Percentiles rank a stretch among this genome's conserved stretches.
phyloP scores from a whole-genome alignment of 768 basidiomycete species.

The Exsudoporus frostii region DNA sequence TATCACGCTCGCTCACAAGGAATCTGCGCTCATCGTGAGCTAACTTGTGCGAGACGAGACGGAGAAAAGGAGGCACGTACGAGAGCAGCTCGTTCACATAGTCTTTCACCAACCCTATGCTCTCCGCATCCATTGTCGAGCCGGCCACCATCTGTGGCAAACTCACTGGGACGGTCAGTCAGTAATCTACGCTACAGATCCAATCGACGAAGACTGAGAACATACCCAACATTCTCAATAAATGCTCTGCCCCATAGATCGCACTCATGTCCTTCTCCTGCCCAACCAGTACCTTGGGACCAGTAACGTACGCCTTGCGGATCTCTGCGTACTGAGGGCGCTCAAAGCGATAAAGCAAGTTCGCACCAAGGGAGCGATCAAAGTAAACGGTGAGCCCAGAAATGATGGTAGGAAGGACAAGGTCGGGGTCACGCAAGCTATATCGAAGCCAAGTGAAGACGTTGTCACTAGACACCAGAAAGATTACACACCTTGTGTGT shows the following conservation, averaged over 20 bases:
- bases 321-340: constrained; percentile 88
- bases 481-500: constrained; percentile 42
- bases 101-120: constrained; percentile 76
- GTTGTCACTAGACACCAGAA: not conserved
- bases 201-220: constrained; percentile 7
- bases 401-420: constrained; percentile 75
- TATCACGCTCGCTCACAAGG: constrained; percentile 71
- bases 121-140: constrained; percentile 89
- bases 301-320: constrained; percentile 70
- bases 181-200: constrained; percentile 2
- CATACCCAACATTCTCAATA: constrained; percentile 87
- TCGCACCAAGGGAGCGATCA: constrained; percentile 85
- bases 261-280: constrained; percentile 84
- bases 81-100: constrained; percentile 85
- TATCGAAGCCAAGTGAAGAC: not conserved
- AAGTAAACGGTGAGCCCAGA: constrained; percentile 90
- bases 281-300: constrained; percentile 60
- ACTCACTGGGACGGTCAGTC: constrained; percentile 59
- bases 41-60: not conserved
- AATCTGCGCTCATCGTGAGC: constrained; percentile 45
- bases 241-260: constrained; percentile 92
- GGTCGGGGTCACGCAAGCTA: constrained; percentile 66
- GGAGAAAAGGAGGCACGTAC: constrained; percentile 43
- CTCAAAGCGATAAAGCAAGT: constrained; percentile 92
- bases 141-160: constrained; percentile 87